Evolutionary conservation across 2,329 filamentous ascomycete species (phyloP), one percentile per base, ranked within the genome.

Genomic region (Rhynchosporium agropyri): DNA sequence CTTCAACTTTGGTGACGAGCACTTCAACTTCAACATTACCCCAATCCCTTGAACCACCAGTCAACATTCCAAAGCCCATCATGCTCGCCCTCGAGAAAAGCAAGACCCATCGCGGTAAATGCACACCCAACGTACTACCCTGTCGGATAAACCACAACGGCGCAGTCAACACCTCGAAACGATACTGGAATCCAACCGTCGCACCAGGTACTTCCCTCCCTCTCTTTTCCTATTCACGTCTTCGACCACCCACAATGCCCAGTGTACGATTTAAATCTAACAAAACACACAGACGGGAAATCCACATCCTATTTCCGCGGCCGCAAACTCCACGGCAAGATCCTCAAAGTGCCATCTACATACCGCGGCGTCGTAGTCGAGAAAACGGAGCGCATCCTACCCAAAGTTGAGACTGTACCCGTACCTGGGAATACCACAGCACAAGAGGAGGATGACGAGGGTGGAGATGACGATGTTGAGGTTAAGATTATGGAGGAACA

Each of bases 71-170:
- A 40, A 28, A 40, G 6, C 7, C 20, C 40, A 61, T 13, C 20
- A 74, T 73, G 73, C 63, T 73, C 51, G 65, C 72, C 40, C 69
- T 74, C 28, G 67, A 69, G 46, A 70, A 71, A 61, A 65, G 64
- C 43, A 69, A 70, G 46, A 58, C 8, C 28, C 64, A 72, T 42
- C 64, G 70, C 54, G 69, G 70, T 9, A 70, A 69, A 67, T 74
- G 70, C 63, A 69, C 64, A 0, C 71, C 89, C 3, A 89, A 97
- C 72, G 78, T 97, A 26, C 81, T 97, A 13, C 92, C 93, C 3
- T 95, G 91, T 71, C 84, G 86, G 60, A 85, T 97, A 72, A 83
- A 93, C 70, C 89, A 96, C 75, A 85, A 90, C 69, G 93, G 93
- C 0, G 81, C 86, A 0, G 80, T 94, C 60, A 83, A 87, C 57